Evolutionary conservation across 768 basidiomycete genomes (phyloP).

Genomic region (Russula earlei): DNA sequence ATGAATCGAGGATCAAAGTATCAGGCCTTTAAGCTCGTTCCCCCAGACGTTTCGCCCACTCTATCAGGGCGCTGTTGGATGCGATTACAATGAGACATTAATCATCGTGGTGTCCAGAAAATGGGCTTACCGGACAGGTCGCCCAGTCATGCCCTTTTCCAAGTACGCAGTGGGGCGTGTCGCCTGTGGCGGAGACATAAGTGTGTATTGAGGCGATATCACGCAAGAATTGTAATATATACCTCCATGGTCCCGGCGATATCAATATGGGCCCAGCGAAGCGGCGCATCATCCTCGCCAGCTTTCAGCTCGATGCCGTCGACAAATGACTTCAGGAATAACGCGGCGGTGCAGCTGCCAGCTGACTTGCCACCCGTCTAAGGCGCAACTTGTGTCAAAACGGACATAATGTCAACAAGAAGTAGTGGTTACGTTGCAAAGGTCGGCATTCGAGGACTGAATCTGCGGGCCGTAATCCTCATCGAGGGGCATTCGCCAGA

Average conservation of each 20-base stretch:
- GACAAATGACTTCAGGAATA: slow-evolving; percentile 80
- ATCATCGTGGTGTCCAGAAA: not conserved
- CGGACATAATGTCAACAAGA: not conserved
- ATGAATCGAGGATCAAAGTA: not conserved
- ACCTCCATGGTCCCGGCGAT: slow-evolving; percentile 76
- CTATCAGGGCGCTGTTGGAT: slow-evolving; percentile 14
- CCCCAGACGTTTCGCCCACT: slow-evolving; percentile 17
- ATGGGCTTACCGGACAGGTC: slow-evolving; percentile 57
- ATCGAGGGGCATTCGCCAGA: slow-evolving; percentile 88
- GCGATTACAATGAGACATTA: not conserved
- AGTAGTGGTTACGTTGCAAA: slow-evolving; percentile 55
- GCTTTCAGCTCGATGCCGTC: slow-evolving; percentile 60
- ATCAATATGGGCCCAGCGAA: slow-evolving; percentile 85
- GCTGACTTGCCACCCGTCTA: slow-evolving; percentile 66
- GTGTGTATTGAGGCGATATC: not conserved
- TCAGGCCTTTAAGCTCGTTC: not conserved
- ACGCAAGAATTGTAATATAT: slow-evolving; percentile 15
- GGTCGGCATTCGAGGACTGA: slow-evolving; percentile 65
- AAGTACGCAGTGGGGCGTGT: slow-evolving; percentile 50
- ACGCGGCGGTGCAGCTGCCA: slow-evolving; percentile 72
- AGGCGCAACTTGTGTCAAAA: not conserved
- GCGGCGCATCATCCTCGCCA: slow-evolving; percentile 36
- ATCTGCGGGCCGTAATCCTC: slow-evolving; percentile 76
- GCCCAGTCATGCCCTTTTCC: slow-evolving; percentile 70
- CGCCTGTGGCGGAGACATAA: slow-evolving; percentile 28